These are phyloP conservation scores for Boletus vermiculosoides DNA, from an alignment of 768 basidiomycete species.

Conservation along the genomic window DNA sequence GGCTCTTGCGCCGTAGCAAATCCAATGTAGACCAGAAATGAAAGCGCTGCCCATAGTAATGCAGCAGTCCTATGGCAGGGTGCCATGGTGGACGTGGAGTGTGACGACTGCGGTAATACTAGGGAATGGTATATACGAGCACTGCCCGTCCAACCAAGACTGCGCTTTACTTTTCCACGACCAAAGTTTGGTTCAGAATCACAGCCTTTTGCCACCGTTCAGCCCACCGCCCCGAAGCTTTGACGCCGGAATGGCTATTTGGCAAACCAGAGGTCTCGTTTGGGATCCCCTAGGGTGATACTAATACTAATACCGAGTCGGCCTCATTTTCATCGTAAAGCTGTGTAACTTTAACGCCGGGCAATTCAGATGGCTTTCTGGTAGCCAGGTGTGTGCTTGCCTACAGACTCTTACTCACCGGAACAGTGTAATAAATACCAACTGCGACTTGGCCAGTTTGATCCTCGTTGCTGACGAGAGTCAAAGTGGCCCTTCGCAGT, in stretches of 20 bases:
- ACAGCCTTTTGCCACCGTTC: not conserved
- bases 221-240: not conserved
- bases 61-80: constrained; percentile 28
- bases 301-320: not conserved
- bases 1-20: constrained; percentile 44
- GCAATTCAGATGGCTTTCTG: not conserved
- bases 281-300: not conserved
- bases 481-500: not conserved
- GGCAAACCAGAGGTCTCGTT: not conserved
- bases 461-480: not conserved
- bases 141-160: not conserved
- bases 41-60: constrained; percentile 26
- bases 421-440: not conserved
- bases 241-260: not conserved
- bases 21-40: constrained; percentile 22
- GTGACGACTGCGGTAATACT: constrained; percentile 3
- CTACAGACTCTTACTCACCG: not conserved
- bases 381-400: not conserved
- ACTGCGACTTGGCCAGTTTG: not conserved
- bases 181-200: not conserved
- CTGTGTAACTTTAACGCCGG: not conserved
- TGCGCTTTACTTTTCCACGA: constrained; percentile 17
- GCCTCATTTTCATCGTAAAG: not conserved
- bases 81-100: constrained; percentile 27
- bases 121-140: not conserved